Evolutionary conservation across 148 eudicot species (phyloP).

Genomic region (Fallopia convolvulus): DNA sequence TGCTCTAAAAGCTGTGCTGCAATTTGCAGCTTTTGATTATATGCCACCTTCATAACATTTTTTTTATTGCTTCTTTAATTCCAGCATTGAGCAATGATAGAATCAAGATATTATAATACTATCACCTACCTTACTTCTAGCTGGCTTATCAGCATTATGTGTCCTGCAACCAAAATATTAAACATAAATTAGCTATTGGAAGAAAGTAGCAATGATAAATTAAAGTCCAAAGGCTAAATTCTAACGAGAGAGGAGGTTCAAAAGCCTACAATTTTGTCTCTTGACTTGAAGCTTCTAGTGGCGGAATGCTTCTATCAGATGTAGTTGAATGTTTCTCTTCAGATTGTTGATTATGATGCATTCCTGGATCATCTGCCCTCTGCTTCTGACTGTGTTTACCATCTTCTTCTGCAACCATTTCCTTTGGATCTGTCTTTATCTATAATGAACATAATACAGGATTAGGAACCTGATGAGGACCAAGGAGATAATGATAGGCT

Average conservation of each 20-base stretch:
- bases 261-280: constrained; percentile 2
- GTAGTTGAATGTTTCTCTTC: neutral
- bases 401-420: constrained; percentile 14
- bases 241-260: neutral
- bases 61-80: neutral
- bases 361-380: constrained; percentile 13
- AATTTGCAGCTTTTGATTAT: neutral
- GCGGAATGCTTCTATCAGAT: neutral
- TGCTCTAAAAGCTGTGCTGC: neutral
- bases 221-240: neutral
- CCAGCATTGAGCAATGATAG: neutral
- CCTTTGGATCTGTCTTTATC: constrained; percentile 10
- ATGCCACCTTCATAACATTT: neutral
- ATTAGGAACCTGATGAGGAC: neutral
- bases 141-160: neutral
- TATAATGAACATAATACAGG: neutral
- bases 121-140: constrained; percentile 6
- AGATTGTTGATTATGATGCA: constrained; percentile 12
- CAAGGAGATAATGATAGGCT: neutral
- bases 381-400: constrained; percentile 7
- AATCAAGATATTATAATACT: neutral
- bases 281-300: neutral
- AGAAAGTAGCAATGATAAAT: too few relatives aligned
- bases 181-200: too few relatives aligned
- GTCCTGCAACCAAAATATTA: constrained; percentile 7